phyloP scores from a whole-genome alignment of 805 yeast genomes.

The Lipomyces spencermartinsiae region DNA sequence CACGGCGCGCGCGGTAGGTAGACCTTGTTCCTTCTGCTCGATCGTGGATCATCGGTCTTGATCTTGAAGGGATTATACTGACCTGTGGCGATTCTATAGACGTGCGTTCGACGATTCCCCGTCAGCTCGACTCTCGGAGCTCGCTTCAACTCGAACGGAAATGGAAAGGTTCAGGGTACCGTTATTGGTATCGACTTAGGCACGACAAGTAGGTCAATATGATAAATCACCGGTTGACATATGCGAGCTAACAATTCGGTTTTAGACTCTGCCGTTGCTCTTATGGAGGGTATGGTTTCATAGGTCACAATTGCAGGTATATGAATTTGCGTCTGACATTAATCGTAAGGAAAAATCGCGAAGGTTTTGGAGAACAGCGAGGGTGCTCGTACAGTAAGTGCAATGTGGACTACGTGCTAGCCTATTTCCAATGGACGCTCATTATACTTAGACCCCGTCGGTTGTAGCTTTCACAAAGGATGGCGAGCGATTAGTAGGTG shows the following conservation, averaged over 20 bases:
- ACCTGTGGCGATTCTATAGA: constrained; percentile 7
- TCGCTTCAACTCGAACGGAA: constrained; percentile 54
- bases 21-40: not conserved
- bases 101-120: constrained; percentile 14
- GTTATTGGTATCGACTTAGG: constrained; percentile 89
- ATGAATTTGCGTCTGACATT: not conserved
- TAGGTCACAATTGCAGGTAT: not conserved
- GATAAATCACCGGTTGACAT: not conserved
- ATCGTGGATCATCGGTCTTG: not conserved
- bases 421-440: not conserved
- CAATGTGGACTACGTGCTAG: not conserved
- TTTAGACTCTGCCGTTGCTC: constrained; percentile 77
- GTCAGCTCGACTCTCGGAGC: constrained; percentile 35
- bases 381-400: constrained; percentile 64
- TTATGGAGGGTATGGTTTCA: constrained; percentile 57
- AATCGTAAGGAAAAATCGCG: constrained; percentile 63
- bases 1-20: constrained; percentile 43
- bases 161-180: constrained; percentile 58
- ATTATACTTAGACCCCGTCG: constrained; percentile 68
- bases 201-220: constrained; percentile 60
- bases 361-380: constrained; percentile 79
- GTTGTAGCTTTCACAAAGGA: constrained; percentile 93
- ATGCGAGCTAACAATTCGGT: not conserved
- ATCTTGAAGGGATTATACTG: not conserved
- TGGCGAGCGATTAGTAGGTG: constrained; percentile 91